phyloP scores from a whole-genome alignment of 2,329 filamentous ascomycete species.

The Monascus ruber region DNA sequence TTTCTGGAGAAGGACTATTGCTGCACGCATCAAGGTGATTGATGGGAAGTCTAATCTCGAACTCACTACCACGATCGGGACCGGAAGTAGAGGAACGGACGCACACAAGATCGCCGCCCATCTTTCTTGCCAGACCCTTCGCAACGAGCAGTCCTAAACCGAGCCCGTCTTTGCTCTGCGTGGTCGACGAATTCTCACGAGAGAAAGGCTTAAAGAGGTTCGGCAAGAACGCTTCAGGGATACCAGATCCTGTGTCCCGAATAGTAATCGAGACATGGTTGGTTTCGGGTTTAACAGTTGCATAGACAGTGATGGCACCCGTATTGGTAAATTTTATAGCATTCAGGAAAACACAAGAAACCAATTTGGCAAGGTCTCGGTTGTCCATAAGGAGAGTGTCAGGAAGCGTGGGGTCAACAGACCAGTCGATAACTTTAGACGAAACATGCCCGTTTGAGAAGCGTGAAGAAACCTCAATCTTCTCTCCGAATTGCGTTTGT shows the following conservation, averaged over 20 bases:
- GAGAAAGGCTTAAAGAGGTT: conserved; percentile 60
- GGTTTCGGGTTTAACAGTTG: conserved; percentile 39
- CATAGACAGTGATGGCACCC: conserved; percentile 48
- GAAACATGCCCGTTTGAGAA: conserved; percentile 34
- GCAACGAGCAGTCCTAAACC: conserved; percentile 61
- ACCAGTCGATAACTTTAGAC: conserved; percentile 37
- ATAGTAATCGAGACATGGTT: conserved; percentile 51
- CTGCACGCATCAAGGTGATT: conserved; percentile 32
- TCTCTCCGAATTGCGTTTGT: conserved; percentile 33
- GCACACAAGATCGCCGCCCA: conserved; percentile 57
- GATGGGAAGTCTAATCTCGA: conserved; percentile 55
- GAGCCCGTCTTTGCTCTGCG: conserved; percentile 55
- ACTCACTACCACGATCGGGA: conserved; percentile 52
- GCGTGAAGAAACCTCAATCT: conserved; percentile 33
- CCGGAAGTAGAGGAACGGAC: conserved; percentile 52
- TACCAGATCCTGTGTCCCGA: conserved; percentile 56
- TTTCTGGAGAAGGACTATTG: conserved; percentile 38
- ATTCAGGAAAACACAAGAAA: conserved; percentile 54
- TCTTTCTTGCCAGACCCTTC: conserved; percentile 56
- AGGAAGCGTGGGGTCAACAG: conserved; percentile 35
- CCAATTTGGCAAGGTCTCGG: conserved; percentile 51
- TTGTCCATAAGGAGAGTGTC: conserved; percentile 45
- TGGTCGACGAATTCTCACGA: conserved; percentile 56
- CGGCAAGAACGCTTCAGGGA: conserved; percentile 53
- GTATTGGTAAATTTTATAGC: conserved; percentile 61